Evolutionary conservation across 257 asterid species (phyloP).

Genomic region (Parsonsia alboflavescens): DNA sequence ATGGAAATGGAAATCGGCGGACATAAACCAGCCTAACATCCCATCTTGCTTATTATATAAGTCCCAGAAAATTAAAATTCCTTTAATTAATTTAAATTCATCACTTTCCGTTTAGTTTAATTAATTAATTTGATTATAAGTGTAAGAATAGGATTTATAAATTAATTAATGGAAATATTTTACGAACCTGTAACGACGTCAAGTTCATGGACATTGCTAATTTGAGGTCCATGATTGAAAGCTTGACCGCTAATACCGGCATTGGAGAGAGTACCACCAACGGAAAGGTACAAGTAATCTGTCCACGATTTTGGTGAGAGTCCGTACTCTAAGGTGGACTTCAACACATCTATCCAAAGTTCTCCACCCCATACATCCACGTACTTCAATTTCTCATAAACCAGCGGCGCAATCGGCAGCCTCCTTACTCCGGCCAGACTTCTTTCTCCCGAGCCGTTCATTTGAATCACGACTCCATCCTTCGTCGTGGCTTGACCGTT

Average conservation of each 20-base stretch:
- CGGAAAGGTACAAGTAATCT: slow-evolving; percentile 80
- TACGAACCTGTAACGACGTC: slow-evolving; percentile 75
- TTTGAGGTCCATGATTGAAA: slow-evolving; percentile 82
- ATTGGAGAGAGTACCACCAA: slow-evolving; percentile 80
- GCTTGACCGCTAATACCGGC: slow-evolving; percentile 90
- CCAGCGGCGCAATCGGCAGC: slow-evolving; percentile 24
- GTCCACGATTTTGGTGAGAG: slow-evolving; percentile 91
- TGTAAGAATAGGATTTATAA: too few relatives aligned
- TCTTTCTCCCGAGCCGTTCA: slow-evolving; percentile 28
- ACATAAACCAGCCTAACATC: neutral
- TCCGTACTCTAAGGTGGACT: slow-evolving; percentile 50
- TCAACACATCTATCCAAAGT: slow-evolving; percentile 68
- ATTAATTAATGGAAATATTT: neutral
- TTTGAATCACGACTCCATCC: slow-evolving; percentile 55
- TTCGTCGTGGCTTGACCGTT: slow-evolving; percentile 65
- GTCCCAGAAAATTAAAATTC: too few relatives aligned
- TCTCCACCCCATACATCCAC: slow-evolving; percentile 91
- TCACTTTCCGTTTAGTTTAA: too few relatives aligned
- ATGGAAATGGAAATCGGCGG: neutral
- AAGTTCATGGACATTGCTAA: slow-evolving; percentile 63
- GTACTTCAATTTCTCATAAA: slow-evolving; percentile 47
- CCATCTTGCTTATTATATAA: neutral
- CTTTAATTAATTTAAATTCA: too few relatives aligned
- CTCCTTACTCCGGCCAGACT: neutral
- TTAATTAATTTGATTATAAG: too few relatives aligned